phyloP scores from a whole-genome alignment of 2,329 filamentous ascomycete genomes.

The Paraphaeosphaeria sporulosa region DNA sequence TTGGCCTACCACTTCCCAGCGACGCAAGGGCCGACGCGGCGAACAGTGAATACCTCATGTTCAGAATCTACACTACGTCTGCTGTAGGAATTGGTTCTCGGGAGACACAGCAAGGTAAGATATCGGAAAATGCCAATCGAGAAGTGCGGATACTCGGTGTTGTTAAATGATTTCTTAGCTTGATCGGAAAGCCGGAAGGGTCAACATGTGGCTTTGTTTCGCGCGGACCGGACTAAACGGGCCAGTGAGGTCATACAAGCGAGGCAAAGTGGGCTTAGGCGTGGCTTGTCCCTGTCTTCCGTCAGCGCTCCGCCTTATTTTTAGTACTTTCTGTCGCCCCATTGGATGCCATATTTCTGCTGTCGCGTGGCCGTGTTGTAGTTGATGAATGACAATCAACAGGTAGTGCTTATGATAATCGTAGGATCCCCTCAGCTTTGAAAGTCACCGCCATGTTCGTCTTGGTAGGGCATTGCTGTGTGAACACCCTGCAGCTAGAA shows the following conservation, averaged over 20 bases:
- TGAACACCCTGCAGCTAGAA: neutral
- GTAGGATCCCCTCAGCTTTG: neutral
- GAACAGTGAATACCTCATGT: conserved; percentile 40
- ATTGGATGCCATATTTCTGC: neutral
- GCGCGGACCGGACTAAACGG: conserved; percentile 7
- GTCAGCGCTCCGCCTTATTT: conserved; percentile 4
- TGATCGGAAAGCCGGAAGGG: conserved; percentile 8
- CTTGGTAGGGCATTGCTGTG: neutral
- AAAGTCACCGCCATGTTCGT: neutral
- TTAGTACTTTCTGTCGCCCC: neutral
- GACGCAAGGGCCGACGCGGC: conserved; percentile 39
- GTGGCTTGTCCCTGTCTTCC: neutral
- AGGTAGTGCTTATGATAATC: neutral
- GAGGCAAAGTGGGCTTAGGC: conserved; percentile 2
- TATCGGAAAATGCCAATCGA: neutral
- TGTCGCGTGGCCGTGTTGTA: neutral
- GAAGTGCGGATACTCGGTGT: conserved; percentile 5
- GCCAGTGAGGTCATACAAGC: conserved; percentile 6
- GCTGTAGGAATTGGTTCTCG: neutral
- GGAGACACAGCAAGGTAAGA: neutral
- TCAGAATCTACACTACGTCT: conserved; percentile 1
- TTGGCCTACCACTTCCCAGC: conserved; percentile 38
- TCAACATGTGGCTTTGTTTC: conserved; percentile 10
- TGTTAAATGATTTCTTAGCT: conserved; percentile 9
- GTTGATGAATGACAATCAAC: neutral